Conservation (phyloP, 2,329 filamentous ascomycete genomes). For the Thielaviopsis ethacetica region DNA sequence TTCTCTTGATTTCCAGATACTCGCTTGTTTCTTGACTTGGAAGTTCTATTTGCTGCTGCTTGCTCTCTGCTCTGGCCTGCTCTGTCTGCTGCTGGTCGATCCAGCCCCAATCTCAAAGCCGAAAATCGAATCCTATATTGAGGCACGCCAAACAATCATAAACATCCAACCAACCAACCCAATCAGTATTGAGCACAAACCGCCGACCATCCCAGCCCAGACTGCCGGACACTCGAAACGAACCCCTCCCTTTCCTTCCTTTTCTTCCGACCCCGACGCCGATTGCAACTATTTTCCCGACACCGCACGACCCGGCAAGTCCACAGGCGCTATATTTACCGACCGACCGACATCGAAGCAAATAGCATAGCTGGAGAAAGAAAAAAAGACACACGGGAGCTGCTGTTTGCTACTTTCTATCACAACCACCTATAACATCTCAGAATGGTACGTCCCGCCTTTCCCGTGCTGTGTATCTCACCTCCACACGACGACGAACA, state of each 20-base stretch:
- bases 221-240: neutral
- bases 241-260: neutral
- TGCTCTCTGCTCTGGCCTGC: no score
- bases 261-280: neutral
- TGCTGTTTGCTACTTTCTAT: neutral
- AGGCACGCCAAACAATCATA: neutral
- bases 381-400: neutral
- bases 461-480: neutral
- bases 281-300: neutral
- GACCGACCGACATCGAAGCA: neutral
- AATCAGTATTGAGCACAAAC: neutral
- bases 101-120: neutral
- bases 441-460: neutral
- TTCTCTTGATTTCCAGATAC: no score
- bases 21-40: neutral
- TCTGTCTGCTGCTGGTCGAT: neutral
- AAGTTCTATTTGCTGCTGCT: neutral
- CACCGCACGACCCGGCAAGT: neutral
- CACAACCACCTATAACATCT: neutral
- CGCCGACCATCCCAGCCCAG: neutral
- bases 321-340: neutral
- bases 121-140: neutral
- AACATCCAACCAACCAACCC: neutral
- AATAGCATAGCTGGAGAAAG: neutral
- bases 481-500: neutral